Conservation (phyloP, 768 basidiomycete species). For the Sistotremastrum suecicum region DNA sequence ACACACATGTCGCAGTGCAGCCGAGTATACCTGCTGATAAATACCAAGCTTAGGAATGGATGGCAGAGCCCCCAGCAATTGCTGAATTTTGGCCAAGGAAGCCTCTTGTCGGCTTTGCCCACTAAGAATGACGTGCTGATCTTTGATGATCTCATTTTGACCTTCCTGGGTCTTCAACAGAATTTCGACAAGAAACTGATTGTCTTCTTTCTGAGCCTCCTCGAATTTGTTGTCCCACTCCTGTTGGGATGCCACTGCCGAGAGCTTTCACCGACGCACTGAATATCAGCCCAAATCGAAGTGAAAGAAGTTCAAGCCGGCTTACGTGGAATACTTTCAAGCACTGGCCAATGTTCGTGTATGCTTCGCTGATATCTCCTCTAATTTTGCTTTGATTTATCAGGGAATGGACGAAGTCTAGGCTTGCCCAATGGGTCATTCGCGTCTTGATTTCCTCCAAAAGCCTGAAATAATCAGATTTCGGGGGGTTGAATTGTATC, state of each 20-base stretch:
- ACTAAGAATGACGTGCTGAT: constrained; percentile 21
- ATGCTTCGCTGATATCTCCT: constrained; percentile 30
- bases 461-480: constrained; percentile 10
- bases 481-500: background rate
- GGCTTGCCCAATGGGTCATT: constrained; percentile 32
- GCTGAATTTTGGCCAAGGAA: constrained; percentile 29
- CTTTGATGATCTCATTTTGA: constrained; percentile 22
- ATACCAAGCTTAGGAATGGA: too few species aligned
- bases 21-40: constrained; percentile 23
- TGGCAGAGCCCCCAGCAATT: constrained; percentile 18
- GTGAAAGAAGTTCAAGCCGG: background rate
- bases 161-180: constrained; percentile 14
- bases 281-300: too few species aligned
- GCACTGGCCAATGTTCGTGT: constrained; percentile 31
- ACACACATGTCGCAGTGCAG: too few species aligned
- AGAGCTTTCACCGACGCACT: background rate
- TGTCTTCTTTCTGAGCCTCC: constrained; percentile 25
- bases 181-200: constrained; percentile 26
- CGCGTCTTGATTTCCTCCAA: constrained; percentile 22
- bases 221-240: constrained; percentile 34
- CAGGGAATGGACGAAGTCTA: constrained; percentile 27
- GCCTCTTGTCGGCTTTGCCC: constrained; percentile 18
- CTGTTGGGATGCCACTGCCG: constrained; percentile 11
- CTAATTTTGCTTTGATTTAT: constrained; percentile 30
- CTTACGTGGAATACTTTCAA: constrained; percentile 32